Evolutionary conservation across 1,139 yeast genomes (phyloP).

Genomic region (Kluyveromyces marxianus): DNA sequence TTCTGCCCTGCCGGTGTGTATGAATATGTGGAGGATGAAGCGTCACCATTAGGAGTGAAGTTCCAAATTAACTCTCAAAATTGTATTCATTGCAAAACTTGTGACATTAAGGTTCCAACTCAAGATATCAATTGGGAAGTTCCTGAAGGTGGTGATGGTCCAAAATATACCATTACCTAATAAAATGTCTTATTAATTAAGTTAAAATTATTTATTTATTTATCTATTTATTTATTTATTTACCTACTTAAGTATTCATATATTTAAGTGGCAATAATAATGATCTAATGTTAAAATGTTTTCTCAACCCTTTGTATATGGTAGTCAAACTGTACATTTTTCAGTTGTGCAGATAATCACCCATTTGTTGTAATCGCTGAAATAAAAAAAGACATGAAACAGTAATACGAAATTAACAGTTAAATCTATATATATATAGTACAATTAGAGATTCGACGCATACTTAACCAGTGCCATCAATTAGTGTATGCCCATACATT

Average conservation of each 20-base stretch:
- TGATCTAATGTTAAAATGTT: too few relatives aligned
- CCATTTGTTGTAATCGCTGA: too few relatives aligned
- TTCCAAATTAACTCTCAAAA: conserved; percentile 93
- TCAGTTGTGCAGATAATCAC: too few relatives aligned
- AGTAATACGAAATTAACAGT: too few relatives aligned
- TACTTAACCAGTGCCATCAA: neutral
- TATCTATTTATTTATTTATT: conserved; percentile 1
- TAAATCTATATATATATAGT: too few relatives aligned
- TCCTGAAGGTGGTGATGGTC: conserved; percentile 98
- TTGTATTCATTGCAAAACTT: conserved; percentile 96
- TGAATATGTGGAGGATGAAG: conserved; percentile 73
- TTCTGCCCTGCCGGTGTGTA: conserved; percentile 99
- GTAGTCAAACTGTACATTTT: too few relatives aligned
- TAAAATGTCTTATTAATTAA: neutral
- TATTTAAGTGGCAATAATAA: too few relatives aligned
- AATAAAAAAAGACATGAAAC: too few relatives aligned
- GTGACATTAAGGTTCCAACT: conserved; percentile 92
- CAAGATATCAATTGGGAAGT: conserved; percentile 94
- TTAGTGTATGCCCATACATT: conserved; percentile 32
- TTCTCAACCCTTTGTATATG: too few relatives aligned
- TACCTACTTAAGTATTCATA: neutral
- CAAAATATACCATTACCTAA: conserved; percentile 53
- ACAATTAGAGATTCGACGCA: too few relatives aligned
- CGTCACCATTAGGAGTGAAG: conserved; percentile 54
- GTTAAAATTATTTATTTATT: neutral